Conservation (phyloP, 129 eudicot species). For the carrot (Daucus carota) region DH1_v3.0 NC_030381.2:39015001-39015500, state of each 20-base stretch:
- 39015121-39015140: constrained; percentile 48
- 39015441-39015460: neutral
- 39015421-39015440: neutral
- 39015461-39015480: too few species aligned
- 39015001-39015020: constrained; percentile 98
- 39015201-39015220: constrained; percentile 79
- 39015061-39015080: neutral
- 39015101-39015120: constrained; percentile 1
- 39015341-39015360: neutral
- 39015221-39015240: constrained; percentile 81
- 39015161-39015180: constrained; percentile 92
- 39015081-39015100: constrained; percentile 3
- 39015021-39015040: constrained; percentile 97
- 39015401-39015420: neutral
- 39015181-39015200: constrained; percentile 96
- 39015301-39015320: neutral
- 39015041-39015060: constrained; percentile 27
- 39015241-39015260: constrained; percentile 63
- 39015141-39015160: constrained; percentile 82
- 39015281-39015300: neutral
- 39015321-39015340: neutral
- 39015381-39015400: neutral
- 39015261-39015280: constrained; percentile 8
- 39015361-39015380: neutral
- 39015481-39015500: too few species aligned